Base-by-base conservation (phyloP, 2,329 filamentous ascomycete species). In the Helotiales sp. region DNA sequence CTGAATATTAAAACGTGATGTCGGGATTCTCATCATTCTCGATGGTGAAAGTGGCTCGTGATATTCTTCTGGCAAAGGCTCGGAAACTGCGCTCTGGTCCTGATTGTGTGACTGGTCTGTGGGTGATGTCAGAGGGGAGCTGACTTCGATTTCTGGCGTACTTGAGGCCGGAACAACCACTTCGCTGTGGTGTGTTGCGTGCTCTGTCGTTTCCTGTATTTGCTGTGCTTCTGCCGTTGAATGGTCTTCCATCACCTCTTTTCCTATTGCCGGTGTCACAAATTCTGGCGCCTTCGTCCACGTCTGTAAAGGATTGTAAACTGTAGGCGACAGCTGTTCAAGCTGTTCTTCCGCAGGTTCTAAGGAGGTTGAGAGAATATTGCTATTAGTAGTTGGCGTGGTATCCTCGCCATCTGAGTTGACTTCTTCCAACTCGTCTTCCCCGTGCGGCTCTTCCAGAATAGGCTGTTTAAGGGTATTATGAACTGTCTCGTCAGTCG, bases 401-500 rank as follows among this genome's bases (percentile, higher is more conserved):
- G 26, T 64, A 28, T 68, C 28, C 15, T 63, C 60, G 26, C 26
- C 30, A 22, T 59, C 50, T 40, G 22, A 28, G n/a, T n/a, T 26
- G 34, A 43, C 40, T 32, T 63, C 37, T 60, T 45, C 63, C 49
- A 22, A 22, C 26, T 66, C 64, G 28, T 30, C 34, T 34, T 49
- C 22, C 20, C 20, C 26, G 28, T 61, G 64, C 37, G 54, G 55
- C 47, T 61, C 40, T 45, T 66, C 55, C 15, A 37, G 28, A 28
- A n/a, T 26, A 43, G 54, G 28, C 32, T 63, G 40, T 45, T 73
- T 73, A 3, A 40, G 20, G 24, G 24, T 62, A 13, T 37, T 60
- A 20, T 83, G 81, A 1, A 86, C 76, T 4, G 87, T 89, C 73
- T 88, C 86, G 66, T 89, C 85, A 1, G 87, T 89, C 1, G 85